Evolutionary conservation across 2,329 filamentous ascomycete genomes (phyloP).

Genomic region (Claviceps fusiformis): DNA sequence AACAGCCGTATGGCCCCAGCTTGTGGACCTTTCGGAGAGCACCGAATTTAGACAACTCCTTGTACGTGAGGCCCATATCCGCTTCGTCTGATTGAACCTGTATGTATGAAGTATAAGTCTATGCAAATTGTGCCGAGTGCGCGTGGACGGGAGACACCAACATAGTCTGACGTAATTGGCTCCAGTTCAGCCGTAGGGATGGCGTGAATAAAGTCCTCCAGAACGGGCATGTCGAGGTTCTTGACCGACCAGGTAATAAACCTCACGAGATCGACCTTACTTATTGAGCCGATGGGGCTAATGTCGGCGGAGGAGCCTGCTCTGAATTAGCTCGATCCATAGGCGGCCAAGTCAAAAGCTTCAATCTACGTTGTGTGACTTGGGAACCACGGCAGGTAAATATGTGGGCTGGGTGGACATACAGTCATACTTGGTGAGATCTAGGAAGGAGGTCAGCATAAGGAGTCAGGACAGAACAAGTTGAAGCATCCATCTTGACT

Average conservation of each 20-base stretch:
- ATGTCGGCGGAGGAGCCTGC: conserved; percentile 26
- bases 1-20: conserved; percentile 26
- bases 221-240: conserved; percentile 45
- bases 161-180: conserved; percentile 22
- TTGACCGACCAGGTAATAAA: conserved; percentile 47
- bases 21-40: conserved; percentile 27
- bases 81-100: conserved; percentile 23
- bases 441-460: not conserved
- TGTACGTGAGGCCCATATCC: conserved; percentile 31
- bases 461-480: not conserved
- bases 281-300: conserved; percentile 13
- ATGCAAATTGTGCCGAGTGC: conserved; percentile 7
- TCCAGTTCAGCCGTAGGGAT: conserved; percentile 39
- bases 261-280: conserved; percentile 49
- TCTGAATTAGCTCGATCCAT: not conserved
- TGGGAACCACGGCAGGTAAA: not conserved
- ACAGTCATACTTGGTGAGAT: conserved; percentile 23
- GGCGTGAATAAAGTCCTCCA: conserved; percentile 48
- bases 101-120: not conserved
- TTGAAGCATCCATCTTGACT: not conserved
- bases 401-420: not conserved
- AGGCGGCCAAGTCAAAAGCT: not conserved
- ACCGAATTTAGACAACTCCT: conserved; percentile 26
- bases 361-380: not conserved
- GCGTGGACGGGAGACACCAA: conserved; percentile 1